Evolutionary conservation across 805 yeast species (phyloP).

Genomic region (Lachancea quebecensis): DNA sequence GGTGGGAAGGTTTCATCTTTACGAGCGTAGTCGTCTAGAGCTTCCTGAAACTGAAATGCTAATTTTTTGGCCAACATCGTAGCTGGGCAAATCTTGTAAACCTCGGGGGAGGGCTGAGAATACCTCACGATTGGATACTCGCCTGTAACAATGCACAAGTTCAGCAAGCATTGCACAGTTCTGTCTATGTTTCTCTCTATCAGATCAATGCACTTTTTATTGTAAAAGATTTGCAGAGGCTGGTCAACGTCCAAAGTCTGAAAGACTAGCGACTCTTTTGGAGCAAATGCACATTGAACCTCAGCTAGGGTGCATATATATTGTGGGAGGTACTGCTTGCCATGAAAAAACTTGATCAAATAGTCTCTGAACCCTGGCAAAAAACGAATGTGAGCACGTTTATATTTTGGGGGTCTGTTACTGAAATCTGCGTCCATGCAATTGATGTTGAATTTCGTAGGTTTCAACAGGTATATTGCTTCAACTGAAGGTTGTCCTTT

Average conservation of each 20-base stretch:
- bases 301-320: conserved; percentile 31
- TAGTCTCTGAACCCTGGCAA: conserved; percentile 48
- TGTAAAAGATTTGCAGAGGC: conserved; percentile 69
- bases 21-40: conserved; percentile 71
- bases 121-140: conserved; percentile 85
- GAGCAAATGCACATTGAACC: conserved; percentile 46
- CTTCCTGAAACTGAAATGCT: conserved; percentile 64
- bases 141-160: conserved; percentile 69
- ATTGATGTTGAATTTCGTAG: conserved; percentile 57
- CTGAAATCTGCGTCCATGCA: conserved; percentile 74
- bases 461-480: conserved; percentile 75
- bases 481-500: conserved; percentile 58
- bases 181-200: conserved; percentile 50
- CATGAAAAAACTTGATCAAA: conserved; percentile 25
- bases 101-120: conserved; percentile 45
- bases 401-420: conserved; percentile 62
- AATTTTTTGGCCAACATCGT: conserved; percentile 58
- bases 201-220: conserved; percentile 52
- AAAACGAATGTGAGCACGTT: conserved; percentile 64
- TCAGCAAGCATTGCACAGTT: conserved; percentile 60
- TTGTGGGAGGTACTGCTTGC: conserved; percentile 27
- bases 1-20: conserved; percentile 56
- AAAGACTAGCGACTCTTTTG: conserved; percentile 66
- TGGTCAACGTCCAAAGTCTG: conserved; percentile 51
- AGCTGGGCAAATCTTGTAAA: conserved; percentile 45